Percentiles rank a stretch among this genome's conserved stretches.
Conservation (phyloP, 768 basidiomycete genomes). For the Suillus ampliporus region DNA sequence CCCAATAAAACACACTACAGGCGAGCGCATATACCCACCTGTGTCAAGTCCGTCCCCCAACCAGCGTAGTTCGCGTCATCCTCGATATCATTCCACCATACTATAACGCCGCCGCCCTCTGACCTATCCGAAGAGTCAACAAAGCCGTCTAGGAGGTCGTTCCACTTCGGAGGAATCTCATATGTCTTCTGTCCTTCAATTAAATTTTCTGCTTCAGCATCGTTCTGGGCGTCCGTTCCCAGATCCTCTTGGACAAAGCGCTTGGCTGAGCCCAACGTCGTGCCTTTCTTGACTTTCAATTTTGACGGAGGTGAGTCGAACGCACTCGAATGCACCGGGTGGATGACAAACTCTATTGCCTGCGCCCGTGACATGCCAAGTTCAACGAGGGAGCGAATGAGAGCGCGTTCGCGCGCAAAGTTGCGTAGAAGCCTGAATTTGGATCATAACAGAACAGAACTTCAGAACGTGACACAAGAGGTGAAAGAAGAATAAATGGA, state of each 20-base stretch:
- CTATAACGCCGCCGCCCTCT: constrained; percentile 76
- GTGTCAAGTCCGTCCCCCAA: constrained; percentile 49
- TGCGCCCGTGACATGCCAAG: constrained; percentile 68
- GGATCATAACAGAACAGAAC: not conserved
- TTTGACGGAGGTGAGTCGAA: constrained; percentile 6
- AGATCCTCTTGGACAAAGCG: constrained; percentile 7
- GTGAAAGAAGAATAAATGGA: not conserved
- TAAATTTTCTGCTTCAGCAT: constrained; percentile 59
- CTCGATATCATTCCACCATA: constrained; percentile 93
- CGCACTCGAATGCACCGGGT: constrained; percentile 55
- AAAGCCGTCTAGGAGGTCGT: constrained; percentile 60
- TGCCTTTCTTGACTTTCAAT: not conserved
- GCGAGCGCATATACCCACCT: constrained; percentile 46
- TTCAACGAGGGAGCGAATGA: constrained; percentile 61
- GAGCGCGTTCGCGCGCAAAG: constrained; percentile 71
- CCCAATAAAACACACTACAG: not conserved
- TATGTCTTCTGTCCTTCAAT: constrained; percentile 75
- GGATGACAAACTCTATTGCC: constrained; percentile 75
- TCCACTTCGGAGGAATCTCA: constrained; percentile 60
- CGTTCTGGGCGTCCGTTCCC: constrained; percentile 32
- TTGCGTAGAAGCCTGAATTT: constrained; percentile 62
- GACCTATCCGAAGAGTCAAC: constrained; percentile 89
- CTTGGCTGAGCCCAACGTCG: constrained; percentile 20
- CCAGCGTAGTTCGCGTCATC: constrained; percentile 70
- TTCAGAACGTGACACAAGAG: not conserved